These are phyloP conservation scores for Pichia sp. DNA, from an alignment of 1,139 yeast genomes.

Conservation along the genomic window DNA sequence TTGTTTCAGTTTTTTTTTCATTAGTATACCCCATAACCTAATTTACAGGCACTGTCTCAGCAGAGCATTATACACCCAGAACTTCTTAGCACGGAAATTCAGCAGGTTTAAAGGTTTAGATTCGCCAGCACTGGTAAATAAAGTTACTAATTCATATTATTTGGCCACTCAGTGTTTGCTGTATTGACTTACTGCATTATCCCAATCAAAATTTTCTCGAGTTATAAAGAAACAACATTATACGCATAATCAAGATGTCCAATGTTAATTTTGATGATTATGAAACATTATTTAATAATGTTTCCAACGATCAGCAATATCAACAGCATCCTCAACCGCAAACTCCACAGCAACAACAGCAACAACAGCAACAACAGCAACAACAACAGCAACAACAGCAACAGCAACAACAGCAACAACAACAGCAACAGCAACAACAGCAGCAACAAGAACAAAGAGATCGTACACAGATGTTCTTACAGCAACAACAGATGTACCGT, in stretches of 20 bases:
- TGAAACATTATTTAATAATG: slow-evolving; percentile 3
- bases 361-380: not conserved
- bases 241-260: not conserved
- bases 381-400: not conserved
- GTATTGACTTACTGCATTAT: not conserved
- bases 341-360: not conserved
- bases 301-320: not conserved
- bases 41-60: not conserved
- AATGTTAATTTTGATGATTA: slow-evolving; percentile 7
- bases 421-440: not conserved
- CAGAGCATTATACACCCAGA: not conserved
- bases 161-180: not conserved
- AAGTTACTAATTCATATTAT: not conserved
- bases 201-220: too few relatives aligned
- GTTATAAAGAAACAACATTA: not conserved
- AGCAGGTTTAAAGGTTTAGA: not conserved
- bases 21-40: not conserved
- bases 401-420: slow-evolving; percentile 10
- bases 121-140: not conserved
- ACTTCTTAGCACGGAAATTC: not conserved
- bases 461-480: slow-evolving; percentile 8
- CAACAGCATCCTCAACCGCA: not conserved
- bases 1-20: not conserved
- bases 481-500: slow-evolving; percentile 16
- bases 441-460: slow-evolving; percentile 7